Evolutionary conservation across 208 protist species (phyloP), one percentile per base, ranked within the genome.

Genomic region (Herpetomonas samuelpessoai): DNA sequence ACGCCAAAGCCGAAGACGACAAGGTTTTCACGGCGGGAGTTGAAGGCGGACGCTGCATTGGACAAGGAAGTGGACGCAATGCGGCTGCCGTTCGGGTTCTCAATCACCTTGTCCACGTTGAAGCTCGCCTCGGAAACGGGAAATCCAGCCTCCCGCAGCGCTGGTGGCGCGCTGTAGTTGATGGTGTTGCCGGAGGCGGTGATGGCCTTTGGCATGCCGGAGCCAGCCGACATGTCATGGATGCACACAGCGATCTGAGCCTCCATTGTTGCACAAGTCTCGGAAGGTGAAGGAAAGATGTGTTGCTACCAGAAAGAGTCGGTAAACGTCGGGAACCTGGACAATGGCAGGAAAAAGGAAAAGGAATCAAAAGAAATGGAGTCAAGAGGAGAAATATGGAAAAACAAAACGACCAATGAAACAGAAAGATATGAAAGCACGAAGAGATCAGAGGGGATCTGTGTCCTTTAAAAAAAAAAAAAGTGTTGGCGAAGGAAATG

Each of bases 1-100:
- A 91, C 82, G 29, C 91, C 91, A 46, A 85, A 93, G 48, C 68
- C 63, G 68, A 92, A 97, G 26, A 91, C 81, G 3, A 97, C 91
- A 10, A 82, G 25, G 62, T 97, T 97, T 57, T 94, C 65, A 1
- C 80, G 74, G 28, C 76, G 73, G 51, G 74, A 58, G 52, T 74
- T 62, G 60, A 94, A 91, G 49, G 87, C 62, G 24, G 65, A 56
- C 2, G 74, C 83, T 22, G 68, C 62, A 21, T 64, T 74, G 19
- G 79, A 7, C 52, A 92, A 61, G 12, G 54, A 48, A 26, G 62
- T 71, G 50, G 79, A 52, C 9, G 57, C 48, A 25, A 89, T 41
- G 2, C 65, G 62, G 41, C 19, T 45, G 12, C 83, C 54, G 27
- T 65, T 71, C 0, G 86, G 84, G 24, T 63, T 65, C 31, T 83